Base-by-base conservation (phyloP, 805 yeast species). In the Kurtzmaniella cleridarum region DNA sequence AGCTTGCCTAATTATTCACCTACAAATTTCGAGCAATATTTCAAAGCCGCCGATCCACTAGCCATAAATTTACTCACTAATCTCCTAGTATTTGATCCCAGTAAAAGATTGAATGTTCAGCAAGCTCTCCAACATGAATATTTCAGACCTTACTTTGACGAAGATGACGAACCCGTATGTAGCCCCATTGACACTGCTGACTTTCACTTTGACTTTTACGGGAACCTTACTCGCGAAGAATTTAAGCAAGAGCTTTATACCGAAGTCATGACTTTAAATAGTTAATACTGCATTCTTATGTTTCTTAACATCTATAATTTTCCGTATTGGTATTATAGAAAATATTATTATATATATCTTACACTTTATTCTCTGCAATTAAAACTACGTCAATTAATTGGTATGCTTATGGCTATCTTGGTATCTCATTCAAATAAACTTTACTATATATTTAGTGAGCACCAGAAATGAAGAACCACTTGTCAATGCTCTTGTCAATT, bases 401-500 rank as follows among this genome's bases (percentile, higher is more conserved):
- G 8, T 20, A 20, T 20, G 24, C 8, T 5, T 20, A 20, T 20
- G 7, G 8, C 8, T 20, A 20, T 5, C 24, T 20, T 20, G 8
- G 24, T 20, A 20, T 20, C 24, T 20, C 24, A 20, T 5, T 20
- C 8, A 8, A 20, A 20, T 20, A 20, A 20, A 5, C 24, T 20
- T 20, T 20, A 20, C 24, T 20, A 20, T 20, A 20, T 18, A 41
- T 32, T 55, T 64, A 68, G 53, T 68, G 73, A 47, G 84, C 81
- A 70, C 91, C 93, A 44, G 91, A 87, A 61, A 91, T 91, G 81
- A 80, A 91, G 79, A 93, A 91, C 98, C 98, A 91, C 74, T 91
- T 91, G 78, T 91, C 98, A 62, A 91, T 73, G 41, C 96, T 87
- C 70, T 85, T 79, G 75, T 91, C 98, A 64, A 93, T 87, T 67